Evolutionary conservation across 352 stramenopile genomes (phyloP).

Genomic region (Pythium biforme): DNA sequence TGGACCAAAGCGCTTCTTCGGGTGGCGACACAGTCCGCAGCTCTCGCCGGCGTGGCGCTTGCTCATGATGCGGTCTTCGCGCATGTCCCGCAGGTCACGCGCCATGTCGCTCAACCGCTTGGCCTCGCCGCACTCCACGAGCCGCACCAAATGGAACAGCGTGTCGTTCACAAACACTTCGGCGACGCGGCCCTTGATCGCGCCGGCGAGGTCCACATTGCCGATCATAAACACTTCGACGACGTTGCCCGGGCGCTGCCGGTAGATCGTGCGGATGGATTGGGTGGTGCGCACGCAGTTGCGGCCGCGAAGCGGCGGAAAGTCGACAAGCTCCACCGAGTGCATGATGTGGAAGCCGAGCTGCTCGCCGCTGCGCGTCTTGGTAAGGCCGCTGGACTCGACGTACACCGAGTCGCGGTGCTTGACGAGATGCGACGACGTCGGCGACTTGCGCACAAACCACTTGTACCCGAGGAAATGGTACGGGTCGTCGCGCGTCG

Average conservation of each 20-base stretch:
- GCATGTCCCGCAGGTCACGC: background rate
- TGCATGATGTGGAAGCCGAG: slow-evolving; percentile 51
- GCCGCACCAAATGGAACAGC: slow-evolving; percentile 22
- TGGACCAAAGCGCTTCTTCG: slow-evolving; percentile 33
- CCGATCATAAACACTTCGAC: slow-evolving; percentile 27
- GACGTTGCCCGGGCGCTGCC: slow-evolving; percentile 20
- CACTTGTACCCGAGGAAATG: slow-evolving; percentile 31
- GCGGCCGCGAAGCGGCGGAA: slow-evolving; percentile 30
- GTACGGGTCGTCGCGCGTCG: slow-evolving; percentile 23
- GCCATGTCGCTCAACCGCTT: slow-evolving; percentile 26
- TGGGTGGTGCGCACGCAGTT: slow-evolving; percentile 31
- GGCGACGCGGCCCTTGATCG: slow-evolving; percentile 10
- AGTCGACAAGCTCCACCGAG: slow-evolving; percentile 40
- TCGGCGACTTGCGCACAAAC: slow-evolving; percentile 32
- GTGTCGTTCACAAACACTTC: slow-evolving; percentile 18
- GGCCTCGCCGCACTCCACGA: slow-evolving; percentile 26
- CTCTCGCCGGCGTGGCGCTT: slow-evolving; percentile 1
- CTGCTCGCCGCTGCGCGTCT: slow-evolving; percentile 26
- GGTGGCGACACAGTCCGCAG: slow-evolving; percentile 39
- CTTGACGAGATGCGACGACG: slow-evolving; percentile 24
- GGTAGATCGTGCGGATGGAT: slow-evolving; percentile 27
- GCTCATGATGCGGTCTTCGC: slow-evolving; percentile 4
- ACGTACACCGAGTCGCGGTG: slow-evolving; percentile 50
- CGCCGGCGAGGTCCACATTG: slow-evolving; percentile 16
- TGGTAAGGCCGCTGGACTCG: slow-evolving; percentile 38